Conservation (phyloP, 805 yeast species). For the Saturnispora diversa region DNA sequence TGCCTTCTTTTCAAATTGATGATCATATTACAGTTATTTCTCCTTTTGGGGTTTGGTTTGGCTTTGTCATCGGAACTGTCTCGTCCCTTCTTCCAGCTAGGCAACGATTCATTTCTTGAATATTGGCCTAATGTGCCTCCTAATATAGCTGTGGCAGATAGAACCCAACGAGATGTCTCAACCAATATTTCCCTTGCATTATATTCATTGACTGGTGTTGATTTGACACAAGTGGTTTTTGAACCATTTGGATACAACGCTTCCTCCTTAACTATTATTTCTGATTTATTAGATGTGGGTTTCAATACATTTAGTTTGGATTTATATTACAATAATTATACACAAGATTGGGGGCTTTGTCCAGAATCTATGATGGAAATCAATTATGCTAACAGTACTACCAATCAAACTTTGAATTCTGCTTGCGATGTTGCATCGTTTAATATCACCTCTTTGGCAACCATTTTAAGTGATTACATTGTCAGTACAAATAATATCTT, state of each 20-base stretch:
- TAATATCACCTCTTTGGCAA: slow-evolving; percentile 23
- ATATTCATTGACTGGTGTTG: slow-evolving; percentile 34
- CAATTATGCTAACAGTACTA: slow-evolving; percentile 20
- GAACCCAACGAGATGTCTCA: slow-evolving; percentile 43
- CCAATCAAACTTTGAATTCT: slow-evolving; percentile 19
- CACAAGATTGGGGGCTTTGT: slow-evolving; percentile 47
- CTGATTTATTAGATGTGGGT: slow-evolving; percentile 35
- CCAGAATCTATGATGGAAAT: slow-evolving; percentile 26
- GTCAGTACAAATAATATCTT: slow-evolving; percentile 37
- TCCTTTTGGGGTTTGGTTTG: too few relatives aligned
- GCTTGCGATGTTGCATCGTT: slow-evolving; percentile 17
- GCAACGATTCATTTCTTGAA: slow-evolving; percentile 3
- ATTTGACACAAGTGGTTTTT: slow-evolving; percentile 29
- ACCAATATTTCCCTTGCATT: slow-evolving; percentile 35
- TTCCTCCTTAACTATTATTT: slow-evolving; percentile 24
- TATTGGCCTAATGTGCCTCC: slow-evolving; percentile 30
- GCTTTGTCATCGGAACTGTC: neutral
- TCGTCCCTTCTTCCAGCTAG: neutral
- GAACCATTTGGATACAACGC: slow-evolving; percentile 28
- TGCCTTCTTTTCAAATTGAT: too few relatives aligned
- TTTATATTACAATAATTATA: slow-evolving; percentile 45
- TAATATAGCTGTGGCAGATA: slow-evolving; percentile 27
- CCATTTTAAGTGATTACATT: slow-evolving; percentile 30
- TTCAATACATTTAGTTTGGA: slow-evolving; percentile 43
- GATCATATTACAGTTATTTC: too few relatives aligned